Percentiles rank a stretch among this genome's conserved stretches.
Conservation (phyloP, 2,329 filamentous ascomycete species). For the Sarocladium strictum region DNA sequence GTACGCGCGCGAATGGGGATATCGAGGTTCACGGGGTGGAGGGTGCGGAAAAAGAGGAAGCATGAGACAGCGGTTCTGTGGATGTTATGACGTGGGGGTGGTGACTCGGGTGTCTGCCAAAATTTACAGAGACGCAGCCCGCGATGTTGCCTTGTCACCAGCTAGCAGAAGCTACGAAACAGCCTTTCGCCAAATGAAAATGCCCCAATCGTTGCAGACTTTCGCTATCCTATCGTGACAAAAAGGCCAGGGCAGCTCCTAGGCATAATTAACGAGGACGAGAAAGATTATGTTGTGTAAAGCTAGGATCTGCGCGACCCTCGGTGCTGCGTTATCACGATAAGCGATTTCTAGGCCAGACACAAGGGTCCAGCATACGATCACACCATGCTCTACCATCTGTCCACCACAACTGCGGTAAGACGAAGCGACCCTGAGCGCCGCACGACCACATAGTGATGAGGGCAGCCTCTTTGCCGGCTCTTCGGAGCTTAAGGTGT, state of each 20-base stretch:
- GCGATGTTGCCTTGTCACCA: too few relatives aligned
- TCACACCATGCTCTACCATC: neutral
- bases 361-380: neutral
- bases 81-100: neutral
- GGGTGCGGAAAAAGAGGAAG: too few relatives aligned
- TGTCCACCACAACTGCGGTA: neutral
- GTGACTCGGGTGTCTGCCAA: too few relatives aligned
- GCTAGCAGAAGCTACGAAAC: too few relatives aligned
- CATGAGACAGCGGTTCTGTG: neutral
- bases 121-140: too few relatives aligned
- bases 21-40: neutral
- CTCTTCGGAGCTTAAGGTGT: slow-evolving; percentile 18
- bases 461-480: slow-evolving; percentile 22
- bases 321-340: slow-evolving; percentile 1
- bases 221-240: too few relatives aligned
- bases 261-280: too few relatives aligned
- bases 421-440: neutral
- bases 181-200: too few relatives aligned
- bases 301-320: too few relatives aligned
- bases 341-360: neutral
- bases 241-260: too few relatives aligned
- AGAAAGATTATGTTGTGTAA: too few relatives aligned
- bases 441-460: slow-evolving; percentile 16
- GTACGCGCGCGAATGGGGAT: neutral
- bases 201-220: too few relatives aligned